These are phyloP conservation scores for Borovskyia barvae DNA, from an alignment of 208 protist species.

Conservation along the genomic window DNA sequence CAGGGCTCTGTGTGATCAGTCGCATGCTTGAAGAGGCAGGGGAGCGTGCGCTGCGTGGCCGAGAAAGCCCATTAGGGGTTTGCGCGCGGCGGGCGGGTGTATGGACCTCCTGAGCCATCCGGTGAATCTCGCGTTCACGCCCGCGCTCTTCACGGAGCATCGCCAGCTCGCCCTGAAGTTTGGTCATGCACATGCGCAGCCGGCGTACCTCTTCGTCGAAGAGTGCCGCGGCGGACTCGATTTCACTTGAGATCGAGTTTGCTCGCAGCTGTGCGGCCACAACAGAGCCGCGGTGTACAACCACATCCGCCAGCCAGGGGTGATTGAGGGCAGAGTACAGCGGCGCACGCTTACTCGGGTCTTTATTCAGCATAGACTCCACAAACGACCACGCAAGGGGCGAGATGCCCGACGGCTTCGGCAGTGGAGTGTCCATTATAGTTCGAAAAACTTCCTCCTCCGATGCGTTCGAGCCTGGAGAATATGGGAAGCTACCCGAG, in stretches of 20 bases:
- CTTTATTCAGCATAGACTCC: conserved; percentile 84
- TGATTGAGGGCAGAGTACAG: conserved; percentile 83
- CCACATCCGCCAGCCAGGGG: conserved; percentile 87
- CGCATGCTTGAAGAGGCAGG: conserved; percentile 34
- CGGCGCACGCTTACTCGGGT: conserved; percentile 86
- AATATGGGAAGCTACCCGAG: conserved; percentile 96
- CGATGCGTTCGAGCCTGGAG: conserved; percentile 77
- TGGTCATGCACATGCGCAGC: conserved; percentile 71
- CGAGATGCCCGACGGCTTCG: conserved; percentile 69
- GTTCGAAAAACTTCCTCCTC: conserved; percentile 91
- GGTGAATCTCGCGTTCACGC: conserved; percentile 25
- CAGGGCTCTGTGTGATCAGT: conserved; percentile 33
- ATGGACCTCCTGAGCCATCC: conserved; percentile 24
- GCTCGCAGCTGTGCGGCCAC: conserved; percentile 61
- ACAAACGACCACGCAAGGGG: conserved; percentile 71
- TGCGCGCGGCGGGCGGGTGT: conserved; percentile 60
- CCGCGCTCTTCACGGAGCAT: conserved; percentile 63
- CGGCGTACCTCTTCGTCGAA: conserved; percentile 78
- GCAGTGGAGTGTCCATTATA: conserved; percentile 87
- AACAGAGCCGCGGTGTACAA: conserved; percentile 67
- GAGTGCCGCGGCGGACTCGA: conserved; percentile 54
- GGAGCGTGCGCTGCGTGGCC: conserved; percentile 39
- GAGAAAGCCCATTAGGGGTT: conserved; percentile 55
- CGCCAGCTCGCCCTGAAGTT: conserved; percentile 67
- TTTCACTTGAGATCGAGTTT: conserved; percentile 34